These are phyloP conservation scores for Clathrus columnatus DNA, from an alignment of 768 basidiomycete genomes.

Conservation along the genomic window DNA sequence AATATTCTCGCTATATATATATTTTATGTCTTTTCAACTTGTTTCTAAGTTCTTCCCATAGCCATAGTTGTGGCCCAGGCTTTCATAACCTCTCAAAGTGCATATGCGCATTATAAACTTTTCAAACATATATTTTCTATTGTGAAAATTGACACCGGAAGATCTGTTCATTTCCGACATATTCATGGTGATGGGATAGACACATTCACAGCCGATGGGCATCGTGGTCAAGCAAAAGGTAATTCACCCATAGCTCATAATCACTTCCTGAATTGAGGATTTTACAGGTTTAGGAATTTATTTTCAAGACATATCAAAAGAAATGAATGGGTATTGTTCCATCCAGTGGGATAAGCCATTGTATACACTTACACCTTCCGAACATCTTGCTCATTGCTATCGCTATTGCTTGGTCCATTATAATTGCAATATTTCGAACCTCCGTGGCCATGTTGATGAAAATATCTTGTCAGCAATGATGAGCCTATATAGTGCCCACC, in stretches of 20 bases:
- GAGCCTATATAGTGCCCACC: constrained; percentile 17
- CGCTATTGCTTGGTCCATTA: constrained; percentile 20
- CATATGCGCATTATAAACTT: constrained; percentile 20
- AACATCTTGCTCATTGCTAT: constrained; percentile 20
- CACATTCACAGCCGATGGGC: constrained; percentile 18
- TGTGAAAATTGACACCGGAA: constrained; percentile 14
- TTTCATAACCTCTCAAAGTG: constrained; percentile 21
- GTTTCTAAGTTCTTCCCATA: not conserved
- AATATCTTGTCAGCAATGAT: constrained; percentile 17
- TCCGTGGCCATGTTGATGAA: not conserved
- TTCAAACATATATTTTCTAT: constrained; percentile 18
- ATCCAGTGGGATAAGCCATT: constrained; percentile 2
- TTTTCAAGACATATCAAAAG: constrained; percentile 9
- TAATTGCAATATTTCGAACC: not conserved
- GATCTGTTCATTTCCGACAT: constrained; percentile 15
- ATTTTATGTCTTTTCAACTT: not conserved
- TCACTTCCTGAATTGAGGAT: not conserved
- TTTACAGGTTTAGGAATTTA: constrained; percentile 16
- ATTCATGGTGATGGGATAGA: constrained; percentile 19
- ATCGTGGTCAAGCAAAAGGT: constrained; percentile 22
- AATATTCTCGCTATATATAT: constrained; percentile 12
- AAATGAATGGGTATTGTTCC: constrained; percentile 11
- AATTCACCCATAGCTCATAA: not conserved
- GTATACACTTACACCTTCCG: constrained; percentile 18
- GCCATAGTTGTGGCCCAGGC: constrained; percentile 18